A percentile compares a stretch with the other conserved stretches of the same genome.
phyloP scores from a whole-genome alignment of 208 protist species.

The Trypanosoma cruzi region DNA sequence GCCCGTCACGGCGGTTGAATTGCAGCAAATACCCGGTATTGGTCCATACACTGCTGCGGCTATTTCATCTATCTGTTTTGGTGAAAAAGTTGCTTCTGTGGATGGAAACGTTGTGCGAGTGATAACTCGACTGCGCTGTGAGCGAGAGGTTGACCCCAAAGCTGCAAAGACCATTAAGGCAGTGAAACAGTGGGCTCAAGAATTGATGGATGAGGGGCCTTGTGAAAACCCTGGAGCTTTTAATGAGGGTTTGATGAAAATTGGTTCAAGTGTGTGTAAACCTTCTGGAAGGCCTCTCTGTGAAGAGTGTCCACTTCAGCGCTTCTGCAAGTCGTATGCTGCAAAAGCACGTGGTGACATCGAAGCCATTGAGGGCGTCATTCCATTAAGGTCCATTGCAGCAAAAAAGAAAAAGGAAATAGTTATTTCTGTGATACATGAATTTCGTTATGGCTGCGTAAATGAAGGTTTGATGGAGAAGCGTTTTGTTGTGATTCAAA shows the following conservation, averaged over 20 bases:
- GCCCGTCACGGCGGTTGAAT: constrained; percentile 41
- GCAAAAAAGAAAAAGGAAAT: constrained; percentile 49
- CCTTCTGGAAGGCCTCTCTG: constrained; percentile 74
- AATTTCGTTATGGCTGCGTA: constrained; percentile 23
- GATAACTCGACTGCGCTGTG: constrained; percentile 74
- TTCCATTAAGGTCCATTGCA: constrained; percentile 57
- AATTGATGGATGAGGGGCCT: constrained; percentile 46
- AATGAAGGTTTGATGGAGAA: constrained; percentile 8
- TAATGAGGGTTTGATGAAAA: constrained; percentile 95
- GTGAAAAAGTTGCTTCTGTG: constrained; percentile 70
- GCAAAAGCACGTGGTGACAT: constrained; percentile 44
- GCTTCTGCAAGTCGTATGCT: constrained; percentile 52
- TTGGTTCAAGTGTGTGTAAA: constrained; percentile 89
- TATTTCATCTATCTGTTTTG: constrained; percentile 91
- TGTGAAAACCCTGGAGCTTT: constrained; percentile 51
- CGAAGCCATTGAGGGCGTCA: constrained; percentile 72
- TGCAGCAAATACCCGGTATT: constrained; percentile 88
- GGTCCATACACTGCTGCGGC: constrained; percentile 94
- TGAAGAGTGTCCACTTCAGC: constrained; percentile 62
- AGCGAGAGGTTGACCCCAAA: constrained; percentile 82
- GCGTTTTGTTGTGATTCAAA: constrained; percentile 67
- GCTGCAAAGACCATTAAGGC: constrained; percentile 50
- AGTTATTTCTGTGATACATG: constrained; percentile 80
- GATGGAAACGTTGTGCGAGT: constrained; percentile 96
- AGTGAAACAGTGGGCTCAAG: constrained; percentile 56